phyloP scores from a whole-genome alignment of 1,284 basidiomycete species.

The Paramarasmius palmivorus region DNA sequence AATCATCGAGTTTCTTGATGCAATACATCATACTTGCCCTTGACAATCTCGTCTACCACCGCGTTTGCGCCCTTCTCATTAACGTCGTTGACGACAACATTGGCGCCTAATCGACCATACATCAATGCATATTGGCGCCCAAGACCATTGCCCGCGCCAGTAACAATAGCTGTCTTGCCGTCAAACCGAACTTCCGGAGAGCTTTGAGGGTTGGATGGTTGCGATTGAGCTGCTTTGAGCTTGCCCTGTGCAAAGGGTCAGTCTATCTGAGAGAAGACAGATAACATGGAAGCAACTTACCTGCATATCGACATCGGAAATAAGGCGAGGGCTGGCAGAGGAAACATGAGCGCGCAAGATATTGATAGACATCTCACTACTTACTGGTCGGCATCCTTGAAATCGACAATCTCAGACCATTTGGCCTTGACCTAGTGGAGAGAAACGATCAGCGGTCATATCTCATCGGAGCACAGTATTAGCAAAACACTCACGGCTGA shows the following conservation, averaged over 20 bases:
- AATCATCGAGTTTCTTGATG: constrained; percentile 4
- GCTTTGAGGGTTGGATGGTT: constrained; percentile 75
- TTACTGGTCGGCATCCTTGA: constrained; percentile 75
- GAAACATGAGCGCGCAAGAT: constrained; percentile 9
- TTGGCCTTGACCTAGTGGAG: constrained; percentile 75
- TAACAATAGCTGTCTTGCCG: constrained; percentile 91
- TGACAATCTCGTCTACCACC: constrained; percentile 87
- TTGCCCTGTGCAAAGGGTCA: constrained; percentile 44
- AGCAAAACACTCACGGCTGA: constrained; percentile 67
- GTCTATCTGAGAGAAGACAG: neutral
- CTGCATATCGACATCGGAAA: constrained; percentile 71
- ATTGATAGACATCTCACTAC: no score
- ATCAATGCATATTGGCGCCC: constrained; percentile 91
- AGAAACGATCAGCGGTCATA: constrained; percentile 7
- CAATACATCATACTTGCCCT: constrained; percentile 47
- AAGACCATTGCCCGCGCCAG: constrained; percentile 92
- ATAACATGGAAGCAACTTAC: constrained; percentile 34
- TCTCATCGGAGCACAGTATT: no score
- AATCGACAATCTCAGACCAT: constrained; percentile 85
- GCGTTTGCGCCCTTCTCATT: constrained; percentile 81
- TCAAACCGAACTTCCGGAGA: constrained; percentile 79
- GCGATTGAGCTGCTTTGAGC: constrained; percentile 67
- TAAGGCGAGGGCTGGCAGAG: constrained; percentile 56
- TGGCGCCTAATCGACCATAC: constrained; percentile 90
- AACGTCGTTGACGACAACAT: constrained; percentile 97